Conservation (phyloP, 768 basidiomycete genomes). For the Scleroderma citrinum region DNA sequence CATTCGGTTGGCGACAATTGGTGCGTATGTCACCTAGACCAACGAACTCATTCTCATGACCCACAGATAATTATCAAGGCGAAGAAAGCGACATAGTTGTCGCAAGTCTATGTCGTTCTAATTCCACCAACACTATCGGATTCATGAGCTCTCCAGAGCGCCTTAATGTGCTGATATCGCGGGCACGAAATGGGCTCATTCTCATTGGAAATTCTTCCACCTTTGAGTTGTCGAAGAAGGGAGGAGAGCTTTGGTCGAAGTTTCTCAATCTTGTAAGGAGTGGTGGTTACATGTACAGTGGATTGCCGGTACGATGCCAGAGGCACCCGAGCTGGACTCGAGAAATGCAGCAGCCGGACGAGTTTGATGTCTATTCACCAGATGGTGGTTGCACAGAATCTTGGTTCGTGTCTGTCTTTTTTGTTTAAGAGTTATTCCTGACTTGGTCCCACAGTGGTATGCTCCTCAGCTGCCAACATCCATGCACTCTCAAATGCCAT, state of each 20-base stretch:
- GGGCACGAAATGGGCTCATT: constrained; percentile 61
- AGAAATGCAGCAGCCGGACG: constrained; percentile 34
- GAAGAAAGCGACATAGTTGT: constrained; percentile 70
- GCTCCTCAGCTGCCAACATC: constrained; percentile 47
- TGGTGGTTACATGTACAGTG: constrained; percentile 46
- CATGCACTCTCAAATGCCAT: constrained; percentile 59
- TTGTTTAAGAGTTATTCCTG: background rate
- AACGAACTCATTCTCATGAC: constrained; percentile 4
- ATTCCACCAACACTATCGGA: constrained; percentile 50
- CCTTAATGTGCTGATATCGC: constrained; percentile 64
- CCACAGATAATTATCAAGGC: constrained; percentile 68
- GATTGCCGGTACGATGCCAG: constrained; percentile 55
- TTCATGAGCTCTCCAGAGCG: constrained; percentile 70
- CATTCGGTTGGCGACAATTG: constrained; percentile 60
- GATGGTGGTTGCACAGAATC: constrained; percentile 58
- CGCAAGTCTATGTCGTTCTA: constrained; percentile 55
- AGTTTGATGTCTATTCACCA: constrained; percentile 49
- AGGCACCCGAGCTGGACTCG: constrained; percentile 41
- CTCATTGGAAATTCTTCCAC: constrained; percentile 62
- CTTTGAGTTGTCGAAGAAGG: constrained; percentile 47
- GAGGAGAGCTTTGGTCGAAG: constrained; percentile 44
- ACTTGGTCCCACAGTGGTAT: constrained; percentile 33
- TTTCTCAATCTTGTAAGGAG: constrained; percentile 41
- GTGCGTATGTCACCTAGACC: constrained; percentile 27
- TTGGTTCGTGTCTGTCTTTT: constrained; percentile 39